These are phyloP conservation scores for Paralagenidium karlingii DNA, from an alignment of 352 stramenopile species.

Conservation along the genomic window DNA sequence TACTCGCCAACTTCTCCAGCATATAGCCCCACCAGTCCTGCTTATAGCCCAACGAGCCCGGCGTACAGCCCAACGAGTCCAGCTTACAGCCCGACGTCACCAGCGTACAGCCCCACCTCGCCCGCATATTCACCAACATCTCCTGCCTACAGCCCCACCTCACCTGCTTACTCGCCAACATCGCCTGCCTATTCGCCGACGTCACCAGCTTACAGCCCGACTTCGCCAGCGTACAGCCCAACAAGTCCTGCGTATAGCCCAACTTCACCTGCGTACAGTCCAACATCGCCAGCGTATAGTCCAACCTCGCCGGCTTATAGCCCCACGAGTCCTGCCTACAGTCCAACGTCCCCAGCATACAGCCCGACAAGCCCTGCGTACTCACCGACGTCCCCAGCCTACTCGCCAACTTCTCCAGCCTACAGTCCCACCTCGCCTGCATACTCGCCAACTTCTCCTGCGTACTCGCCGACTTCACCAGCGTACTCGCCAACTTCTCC, in stretches of 20 bases:
- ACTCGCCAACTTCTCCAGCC: slow-evolving; percentile 42
- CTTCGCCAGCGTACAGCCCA: slow-evolving; percentile 38
- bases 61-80: slow-evolving; percentile 46
- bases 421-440: slow-evolving; percentile 63
- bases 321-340: slow-evolving; percentile 34
- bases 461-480: slow-evolving; percentile 60
- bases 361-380: slow-evolving; percentile 47
- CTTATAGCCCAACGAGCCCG: slow-evolving; percentile 66
- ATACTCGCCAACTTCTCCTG: slow-evolving; percentile 60
- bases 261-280: slow-evolving; percentile 16
- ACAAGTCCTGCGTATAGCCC: slow-evolving; percentile 18
- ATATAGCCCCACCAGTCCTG: slow-evolving; percentile 64
- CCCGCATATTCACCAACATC: slow-evolving; percentile 9
- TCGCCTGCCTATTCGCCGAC: slow-evolving; percentile 75
- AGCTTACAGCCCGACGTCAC: slow-evolving; percentile 53
- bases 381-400: slow-evolving; percentile 52
- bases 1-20: slow-evolving; percentile 70
- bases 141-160: slow-evolving; percentile 76
- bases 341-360: slow-evolving; percentile 52
- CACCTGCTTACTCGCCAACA: slow-evolving; percentile 59
- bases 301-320: slow-evolving; percentile 25
- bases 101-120: slow-evolving; percentile 51
- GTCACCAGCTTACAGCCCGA: slow-evolving; percentile 65
- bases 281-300: slow-evolving; percentile 26
- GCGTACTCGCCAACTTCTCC: slow-evolving; percentile 68